Base-by-base conservation (phyloP, 2,329 filamentous ascomycete species). In the Sclerotinia nivalis region DNA sequence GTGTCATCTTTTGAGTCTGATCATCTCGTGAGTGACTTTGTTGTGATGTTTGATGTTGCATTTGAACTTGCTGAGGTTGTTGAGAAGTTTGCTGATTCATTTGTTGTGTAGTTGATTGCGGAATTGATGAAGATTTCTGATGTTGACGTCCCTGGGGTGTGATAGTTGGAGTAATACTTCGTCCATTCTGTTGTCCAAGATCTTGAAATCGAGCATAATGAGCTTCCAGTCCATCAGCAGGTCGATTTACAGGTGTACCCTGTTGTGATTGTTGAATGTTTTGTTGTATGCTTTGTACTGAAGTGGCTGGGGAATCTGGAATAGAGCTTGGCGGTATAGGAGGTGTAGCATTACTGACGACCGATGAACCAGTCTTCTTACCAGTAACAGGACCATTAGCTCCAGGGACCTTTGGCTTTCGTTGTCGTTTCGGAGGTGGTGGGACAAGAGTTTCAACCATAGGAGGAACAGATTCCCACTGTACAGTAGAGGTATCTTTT, bases 381-480 rank as follows among this genome's bases (percentile, higher is more conserved):
- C 69, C 72, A 59, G 73, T 70, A 13, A 74, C 72, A 55, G 74
- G 71, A 59, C 79, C 67, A 70, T 71, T 61, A 45, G 71, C 20
- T 65, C 72, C 75, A 22, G 77, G 56, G 20, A 79, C 78, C 60
- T 78, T 80, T 25, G 75, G 76, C 69, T 81, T 83, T 18, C 80
- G 76, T 68, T 80, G 80, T 43, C 81, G 78, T 68, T 79, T 79
- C 43, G 80, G 77, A 70, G 83, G 83, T 2, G 80, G 71, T 18
- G 80, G 79, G 49, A 74, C 70, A 20, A 74, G 70, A 20, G 74
- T 73, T 54, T 71, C 72, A 28, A 75, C 76, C 45, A 64, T 64
- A 25, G 61, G 61, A 40, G 61, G 47, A 13, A 76, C 73, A 43
- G 74, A 62, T 58, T 72, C 71, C 73, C 77, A 78, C 69, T 78